Base-by-base conservation (phyloP, 257 asterid species). In the Rubia yunnanensis region DNA sequence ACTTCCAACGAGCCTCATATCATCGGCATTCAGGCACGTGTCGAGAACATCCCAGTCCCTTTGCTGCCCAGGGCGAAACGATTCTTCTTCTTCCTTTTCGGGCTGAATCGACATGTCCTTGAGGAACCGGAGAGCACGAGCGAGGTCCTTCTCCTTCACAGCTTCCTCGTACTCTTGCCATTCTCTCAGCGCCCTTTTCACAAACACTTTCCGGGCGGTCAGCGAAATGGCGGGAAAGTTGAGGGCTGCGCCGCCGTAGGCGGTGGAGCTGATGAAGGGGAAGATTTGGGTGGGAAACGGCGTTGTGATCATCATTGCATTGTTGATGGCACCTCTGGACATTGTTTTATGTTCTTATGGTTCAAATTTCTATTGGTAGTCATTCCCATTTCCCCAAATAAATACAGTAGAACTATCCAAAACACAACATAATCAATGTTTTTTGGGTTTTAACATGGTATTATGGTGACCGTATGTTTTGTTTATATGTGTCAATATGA, bases 111-210 rank as follows among this genome's bases (percentile, higher is more conserved):
- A 77, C 15, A 60, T 72, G 31, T 84, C 84, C 65, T 73, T 80
- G 61, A 91, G 85, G 75, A 89, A 85, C 5, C 91, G 77, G 63
- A 92, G 92, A 50, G 98, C 98, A 65, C 92, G 85, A 60, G 83
- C 87, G n/a, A 92, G 94, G 81, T 92, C 96, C 69, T 92, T 92
- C 10, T 75, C 76, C 84, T 84, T 87, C 60, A 92, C 94, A 17
- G 98, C 98, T 79, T 92, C 86, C 65, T 89, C 97, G 26, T 92
- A 89, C 31, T 92, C 96, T 66, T 80, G 87, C 96, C 96, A 86
- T 72, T 86, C 96, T 68, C 85, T 68, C 17, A 80, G 32, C 71
- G 89, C 95, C 64, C 28, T 32, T 59, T 10, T 31, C 3, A 59
- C 64, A 7, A 59, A 32, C 64, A 60, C 30, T 8, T 59, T 35